Evolutionary conservation across 2,329 filamentous ascomycete genomes (phyloP).

Genomic region (Colletotrichum sp.): DNA sequence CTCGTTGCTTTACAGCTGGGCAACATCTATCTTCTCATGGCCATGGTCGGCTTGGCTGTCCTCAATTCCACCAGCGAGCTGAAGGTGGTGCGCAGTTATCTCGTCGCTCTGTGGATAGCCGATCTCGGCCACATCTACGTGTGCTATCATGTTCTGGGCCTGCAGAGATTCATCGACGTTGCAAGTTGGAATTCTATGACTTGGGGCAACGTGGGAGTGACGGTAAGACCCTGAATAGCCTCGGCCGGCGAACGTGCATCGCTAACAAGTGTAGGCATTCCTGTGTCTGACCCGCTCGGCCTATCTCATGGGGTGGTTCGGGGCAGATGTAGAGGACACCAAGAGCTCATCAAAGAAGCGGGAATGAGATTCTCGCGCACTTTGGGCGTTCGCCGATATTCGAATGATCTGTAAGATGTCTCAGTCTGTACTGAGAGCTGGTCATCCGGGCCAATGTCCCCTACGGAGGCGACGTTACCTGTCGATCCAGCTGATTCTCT

Average conservation of each 20-base stretch:
- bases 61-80: slow-evolving; percentile 69
- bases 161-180: slow-evolving; percentile 56
- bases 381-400: neutral
- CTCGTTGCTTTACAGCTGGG: slow-evolving; percentile 72
- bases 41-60: slow-evolving; percentile 67
- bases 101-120: slow-evolving; percentile 68
- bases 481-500: neutral
- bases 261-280: slow-evolving; percentile 25
- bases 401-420: neutral
- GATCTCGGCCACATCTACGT: slow-evolving; percentile 73
- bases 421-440: neutral
- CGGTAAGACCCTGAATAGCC: slow-evolving; percentile 45
- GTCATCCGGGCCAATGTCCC: neutral
- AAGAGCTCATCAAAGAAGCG: slow-evolving; percentile 20
- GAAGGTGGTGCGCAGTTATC: slow-evolving; percentile 70
- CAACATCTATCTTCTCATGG: slow-evolving; percentile 72
- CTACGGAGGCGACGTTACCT: neutral
- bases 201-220: slow-evolving; percentile 76
- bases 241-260: neutral
- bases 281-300: slow-evolving; percentile 34
- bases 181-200: slow-evolving; percentile 70
- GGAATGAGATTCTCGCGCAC: neutral
- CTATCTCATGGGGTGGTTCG: slow-evolving; percentile 36
- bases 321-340: slow-evolving; percentile 20
- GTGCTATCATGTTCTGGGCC: slow-evolving; percentile 60